Evolutionary conservation across 2,329 filamentous ascomycete species (phyloP).

Genomic region (Metarhizium album): DNA sequence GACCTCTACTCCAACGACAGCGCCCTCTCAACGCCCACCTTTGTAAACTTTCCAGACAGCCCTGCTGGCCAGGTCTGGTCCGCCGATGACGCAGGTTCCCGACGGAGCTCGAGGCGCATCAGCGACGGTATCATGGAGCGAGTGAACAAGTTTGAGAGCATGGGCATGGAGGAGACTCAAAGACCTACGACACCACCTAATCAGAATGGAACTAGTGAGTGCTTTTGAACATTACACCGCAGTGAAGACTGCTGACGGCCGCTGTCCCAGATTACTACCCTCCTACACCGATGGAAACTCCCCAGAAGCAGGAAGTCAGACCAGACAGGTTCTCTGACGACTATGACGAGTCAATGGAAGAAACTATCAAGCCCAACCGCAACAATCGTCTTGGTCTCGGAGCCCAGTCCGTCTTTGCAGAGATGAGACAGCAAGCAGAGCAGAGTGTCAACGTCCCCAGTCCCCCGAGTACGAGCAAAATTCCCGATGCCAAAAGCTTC

Average conservation of each 20-base stretch:
- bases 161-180: constrained; percentile 33
- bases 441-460: constrained; percentile 39
- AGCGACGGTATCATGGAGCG: constrained; percentile 52
- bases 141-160: constrained; percentile 47
- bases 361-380: constrained; percentile 49
- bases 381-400: constrained; percentile 31
- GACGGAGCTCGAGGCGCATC: constrained; percentile 35
- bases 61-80: constrained; percentile 37
- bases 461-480: constrained; percentile 40
- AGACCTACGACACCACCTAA: constrained; percentile 52
- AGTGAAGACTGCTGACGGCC: constrained; percentile 4
- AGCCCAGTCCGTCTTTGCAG: constrained; percentile 44
- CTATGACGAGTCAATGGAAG: constrained; percentile 56
- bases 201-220: constrained; percentile 49
- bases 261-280: constrained; percentile 45
- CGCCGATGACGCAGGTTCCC: constrained; percentile 30
- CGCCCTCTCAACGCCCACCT: constrained; percentile 37
- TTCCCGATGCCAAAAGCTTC: constrained; percentile 35
- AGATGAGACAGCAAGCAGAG: constrained; percentile 47
- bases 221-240: constrained; percentile 1
- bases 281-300: constrained; percentile 57
- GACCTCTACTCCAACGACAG: constrained; percentile 37
- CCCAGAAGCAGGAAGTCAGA: constrained; percentile 35
- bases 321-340: constrained; percentile 45
- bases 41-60: constrained; percentile 39